Evolutionary conservation across 163 green algal genomes (phyloP), one percentile per base, ranked within the genome.

Genomic region (Scenedesmus sp.): DNA sequence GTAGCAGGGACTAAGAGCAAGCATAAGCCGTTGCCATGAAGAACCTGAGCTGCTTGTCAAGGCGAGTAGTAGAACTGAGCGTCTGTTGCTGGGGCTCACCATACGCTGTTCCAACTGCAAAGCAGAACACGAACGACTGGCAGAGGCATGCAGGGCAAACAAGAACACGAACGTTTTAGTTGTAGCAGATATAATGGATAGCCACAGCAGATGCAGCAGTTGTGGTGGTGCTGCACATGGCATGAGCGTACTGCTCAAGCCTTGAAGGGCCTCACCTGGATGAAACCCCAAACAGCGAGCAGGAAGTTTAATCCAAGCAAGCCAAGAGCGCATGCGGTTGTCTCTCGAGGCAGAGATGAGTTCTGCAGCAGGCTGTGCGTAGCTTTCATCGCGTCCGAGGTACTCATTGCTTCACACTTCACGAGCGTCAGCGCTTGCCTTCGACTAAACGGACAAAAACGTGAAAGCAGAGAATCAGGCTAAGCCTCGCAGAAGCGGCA

Each of bases 41-140:
- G 2, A 7, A 34, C 1, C 66, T 34, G 18, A 34, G 2, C 16
- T 76, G 16, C 16, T 34, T 20, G 34, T 34, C 2, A 8, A 7
- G 66, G 18, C 26, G 66, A 10, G 67, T 3, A 23, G 76, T 34
- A 59, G 9, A 86, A 46, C 6, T 16, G 34, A n/a, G 2, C 10
- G 23, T 52, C 76, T 34, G 81, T 0, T 52, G 34, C 23, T 60
- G 34, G 8, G 70, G 16, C 81, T 86, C 13, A 86, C 81, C 81
- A 86, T 86, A 86, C 66, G 81, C 34, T 62, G 23, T 60, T 55
- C 81, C 81, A 26, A 86, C 54, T 66, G 81, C 54, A 64, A 67
- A 16, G 81, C 18, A 66, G 46, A 86, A 62, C 18, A 86, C 81
- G 66, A 86, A 86, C 8, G 81, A 86, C 81, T 86, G 81, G 81